phyloP scores from a whole-genome alignment of 129 eudicot genomes.

The Flaveria sonorensis region DNA sequence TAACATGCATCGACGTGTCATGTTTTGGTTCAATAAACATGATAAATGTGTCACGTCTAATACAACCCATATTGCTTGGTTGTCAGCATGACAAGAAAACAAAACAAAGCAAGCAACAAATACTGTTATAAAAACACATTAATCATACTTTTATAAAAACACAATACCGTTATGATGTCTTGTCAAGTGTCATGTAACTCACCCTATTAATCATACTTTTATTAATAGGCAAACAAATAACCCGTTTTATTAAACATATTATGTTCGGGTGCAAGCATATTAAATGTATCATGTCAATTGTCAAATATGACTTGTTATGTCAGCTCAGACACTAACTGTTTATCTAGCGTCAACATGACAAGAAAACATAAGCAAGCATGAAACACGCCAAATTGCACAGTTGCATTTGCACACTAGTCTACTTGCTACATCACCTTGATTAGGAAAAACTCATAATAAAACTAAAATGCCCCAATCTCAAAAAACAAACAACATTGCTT shows the following conservation, averaged over 20 bases:
- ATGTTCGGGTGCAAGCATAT: not conserved
- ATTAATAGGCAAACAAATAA: no score
- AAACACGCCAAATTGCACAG: not conserved
- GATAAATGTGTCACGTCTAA: no score
- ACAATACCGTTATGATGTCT: no score
- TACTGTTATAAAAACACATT: no score
- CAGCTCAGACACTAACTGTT: not conserved
- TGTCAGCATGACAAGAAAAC: no score
- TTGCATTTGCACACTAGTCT: conserved; percentile 1
- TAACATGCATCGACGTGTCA: no score
- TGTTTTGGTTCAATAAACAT: no score
- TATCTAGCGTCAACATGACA: not conserved
- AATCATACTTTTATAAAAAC: no score
- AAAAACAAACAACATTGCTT: conserved; percentile 18
- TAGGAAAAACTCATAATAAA: not conserved
- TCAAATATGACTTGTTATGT: no score
- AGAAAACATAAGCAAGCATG: not conserved
- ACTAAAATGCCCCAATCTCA: not conserved
- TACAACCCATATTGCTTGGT: no score
- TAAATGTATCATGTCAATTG: not conserved
- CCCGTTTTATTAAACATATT: no score
- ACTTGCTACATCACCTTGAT: not conserved
- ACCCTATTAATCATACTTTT: not conserved
- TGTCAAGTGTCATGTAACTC: not conserved
- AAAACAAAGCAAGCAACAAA: no score